Conservation (phyloP, 2,329 filamentous ascomycete genomes). For the Juglanconis juglandina region DNA sequence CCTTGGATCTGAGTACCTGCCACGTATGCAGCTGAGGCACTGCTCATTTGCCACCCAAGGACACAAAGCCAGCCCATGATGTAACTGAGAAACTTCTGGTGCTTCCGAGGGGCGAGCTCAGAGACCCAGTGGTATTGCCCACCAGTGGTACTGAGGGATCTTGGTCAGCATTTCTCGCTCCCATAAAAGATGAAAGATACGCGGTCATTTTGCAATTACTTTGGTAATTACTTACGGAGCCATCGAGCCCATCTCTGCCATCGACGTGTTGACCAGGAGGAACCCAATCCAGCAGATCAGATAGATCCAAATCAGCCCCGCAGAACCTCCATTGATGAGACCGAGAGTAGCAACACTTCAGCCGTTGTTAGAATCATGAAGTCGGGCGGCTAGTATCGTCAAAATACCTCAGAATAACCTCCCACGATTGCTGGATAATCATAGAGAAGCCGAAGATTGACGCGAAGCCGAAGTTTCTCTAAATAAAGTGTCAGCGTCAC, state of each 20-base stretch:
- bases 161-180: conserved; percentile 36
- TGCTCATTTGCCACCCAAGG: conserved; percentile 42
- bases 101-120: conserved; percentile 34
- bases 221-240: conserved; percentile 32
- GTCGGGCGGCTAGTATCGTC: not conserved
- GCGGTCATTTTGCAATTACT: no score
- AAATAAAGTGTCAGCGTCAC: no score
- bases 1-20: conserved; percentile 37
- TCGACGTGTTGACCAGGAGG: conserved; percentile 36
- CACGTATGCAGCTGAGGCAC: conserved; percentile 39
- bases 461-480: conserved; percentile 41
- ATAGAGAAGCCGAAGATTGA: conserved; percentile 46
- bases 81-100: conserved; percentile 54
- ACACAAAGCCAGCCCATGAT: conserved; percentile 45
- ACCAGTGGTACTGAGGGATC: conserved; percentile 42
- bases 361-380: no score
- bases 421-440: conserved; percentile 44
- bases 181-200: no score
- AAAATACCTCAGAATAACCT: conserved; percentile 30
- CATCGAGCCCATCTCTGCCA: conserved; percentile 37
- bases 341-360: conserved; percentile 17
- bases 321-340: conserved; percentile 41
- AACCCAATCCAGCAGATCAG: conserved; percentile 38
- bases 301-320: conserved; percentile 41
- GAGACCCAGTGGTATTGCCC: conserved; percentile 27